Conservation (phyloP, 345 rosid species). For the Eucalyptus globulus region DNA sequence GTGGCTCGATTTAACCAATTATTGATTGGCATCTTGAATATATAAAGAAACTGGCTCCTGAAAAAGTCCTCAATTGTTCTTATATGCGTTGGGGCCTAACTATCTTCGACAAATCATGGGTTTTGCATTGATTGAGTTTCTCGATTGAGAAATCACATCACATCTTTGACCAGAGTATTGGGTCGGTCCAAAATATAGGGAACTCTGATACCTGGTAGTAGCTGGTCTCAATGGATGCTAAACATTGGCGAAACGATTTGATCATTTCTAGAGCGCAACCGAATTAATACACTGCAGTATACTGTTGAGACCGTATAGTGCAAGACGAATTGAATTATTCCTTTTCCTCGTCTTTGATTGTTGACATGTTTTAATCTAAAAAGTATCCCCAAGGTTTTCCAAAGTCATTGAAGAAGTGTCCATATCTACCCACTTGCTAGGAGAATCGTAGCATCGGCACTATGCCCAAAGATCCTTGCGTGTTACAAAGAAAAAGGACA, state of each 20-base stretch:
- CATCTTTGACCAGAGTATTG: background rate
- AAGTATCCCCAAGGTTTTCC: background rate
- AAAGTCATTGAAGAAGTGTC: background rate
- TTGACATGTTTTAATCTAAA: background rate
- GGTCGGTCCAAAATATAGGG: background rate
- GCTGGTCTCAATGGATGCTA: background rate
- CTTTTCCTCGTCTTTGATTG: background rate
- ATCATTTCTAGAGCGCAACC: too few relatives aligned
- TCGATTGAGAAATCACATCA: background rate
- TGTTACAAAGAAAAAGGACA: background rate
- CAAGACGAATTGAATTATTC: background rate
- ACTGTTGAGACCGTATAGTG: background rate
- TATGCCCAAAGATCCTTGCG: background rate
- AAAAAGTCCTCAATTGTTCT: background rate
- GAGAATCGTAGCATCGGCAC: background rate
- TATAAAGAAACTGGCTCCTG: background rate
- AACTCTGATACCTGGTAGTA: background rate
- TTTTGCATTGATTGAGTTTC: background rate
- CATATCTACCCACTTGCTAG: background rate
- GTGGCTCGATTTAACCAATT: background rate
- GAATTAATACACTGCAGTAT: background rate
- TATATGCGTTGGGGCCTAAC: background rate
- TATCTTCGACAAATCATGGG: background rate
- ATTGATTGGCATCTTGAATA: background rate
- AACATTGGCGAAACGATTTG: background rate